A percentile compares a stretch with the other conserved stretches of the same genome.
These are phyloP conservation scores for Capsicum rhomboideum DNA, from an alignment of 257 asterid genomes.

Conservation along the genomic window DNA sequence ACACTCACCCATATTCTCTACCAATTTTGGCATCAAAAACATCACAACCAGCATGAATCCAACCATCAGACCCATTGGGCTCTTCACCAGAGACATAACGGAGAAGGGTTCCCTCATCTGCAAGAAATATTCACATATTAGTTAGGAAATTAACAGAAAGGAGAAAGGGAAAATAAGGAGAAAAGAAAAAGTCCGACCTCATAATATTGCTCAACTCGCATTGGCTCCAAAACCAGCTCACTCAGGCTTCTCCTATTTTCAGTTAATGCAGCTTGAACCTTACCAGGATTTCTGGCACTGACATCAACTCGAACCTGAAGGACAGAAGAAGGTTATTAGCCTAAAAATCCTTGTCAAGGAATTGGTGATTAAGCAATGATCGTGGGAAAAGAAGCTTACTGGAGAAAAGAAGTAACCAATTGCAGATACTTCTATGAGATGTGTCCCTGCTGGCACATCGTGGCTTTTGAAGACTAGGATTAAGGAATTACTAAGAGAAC, in stretches of 20 bases:
- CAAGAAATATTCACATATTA: constrained; percentile 6
- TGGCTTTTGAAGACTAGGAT: constrained; percentile 49
- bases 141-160: neutral
- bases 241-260: constrained; percentile 79
- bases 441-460: constrained; percentile 93
- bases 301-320: constrained; percentile 87
- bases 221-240: constrained; percentile 87
- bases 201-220: constrained; percentile 84
- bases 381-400: constrained; percentile 34
- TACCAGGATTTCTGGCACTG: constrained; percentile 94
- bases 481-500: constrained; percentile 32
- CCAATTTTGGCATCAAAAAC: constrained; percentile 95
- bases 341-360: constrained; percentile 2
- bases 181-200: constrained; percentile 55
- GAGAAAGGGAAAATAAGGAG: neutral
- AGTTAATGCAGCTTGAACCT: constrained; percentile 94
- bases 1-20: constrained; percentile 66
- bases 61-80: constrained; percentile 99
- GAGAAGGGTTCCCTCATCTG: constrained; percentile 90
- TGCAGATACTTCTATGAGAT: constrained; percentile 90
- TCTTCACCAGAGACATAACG: constrained; percentile 62
- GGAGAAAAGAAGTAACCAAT: constrained; percentile 93
- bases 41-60: constrained; percentile 88
- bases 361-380: constrained; percentile 2
- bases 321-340: neutral